Evolutionary conservation across 2,329 filamentous ascomycete species (phyloP).

Genomic region (Thelonectria olida): DNA sequence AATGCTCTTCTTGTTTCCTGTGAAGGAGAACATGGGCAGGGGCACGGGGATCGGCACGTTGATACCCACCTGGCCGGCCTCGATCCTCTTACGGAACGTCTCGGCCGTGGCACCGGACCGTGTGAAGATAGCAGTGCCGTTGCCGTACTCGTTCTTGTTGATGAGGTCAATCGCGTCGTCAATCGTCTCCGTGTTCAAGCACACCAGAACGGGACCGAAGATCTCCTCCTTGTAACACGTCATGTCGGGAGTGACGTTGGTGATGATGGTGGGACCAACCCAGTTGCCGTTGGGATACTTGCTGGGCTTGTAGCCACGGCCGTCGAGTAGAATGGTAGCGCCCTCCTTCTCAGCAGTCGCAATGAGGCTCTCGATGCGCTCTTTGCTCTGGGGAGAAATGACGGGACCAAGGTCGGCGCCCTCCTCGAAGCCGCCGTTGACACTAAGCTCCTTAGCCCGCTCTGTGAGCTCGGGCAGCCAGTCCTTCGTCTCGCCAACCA

Average conservation of each 20-base stretch:
- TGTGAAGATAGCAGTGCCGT: conserved; percentile 88
- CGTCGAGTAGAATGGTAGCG: conserved; percentile 83
- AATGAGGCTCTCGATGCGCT: conserved; percentile 80
- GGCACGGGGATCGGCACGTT: conserved; percentile 83
- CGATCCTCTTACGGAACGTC: conserved; percentile 81
- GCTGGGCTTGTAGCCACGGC: conserved; percentile 75
- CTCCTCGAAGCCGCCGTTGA: conserved; percentile 84
- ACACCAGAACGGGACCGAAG: conserved; percentile 85
- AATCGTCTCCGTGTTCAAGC: conserved; percentile 79
- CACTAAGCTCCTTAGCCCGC: conserved; percentile 75
- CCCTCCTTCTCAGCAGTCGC: conserved; percentile 81
- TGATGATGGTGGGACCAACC: conserved; percentile 84
- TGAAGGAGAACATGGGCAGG: conserved; percentile 77
- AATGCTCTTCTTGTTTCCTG: conserved; percentile 86
- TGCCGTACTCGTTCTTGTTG: conserved; percentile 88
- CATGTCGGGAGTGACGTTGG: conserved; percentile 83
- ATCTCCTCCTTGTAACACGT: conserved; percentile 87
- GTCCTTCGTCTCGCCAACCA: conserved; percentile 85
- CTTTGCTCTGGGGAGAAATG: conserved; percentile 81
- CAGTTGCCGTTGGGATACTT: conserved; percentile 91
- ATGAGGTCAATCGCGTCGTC: conserved; percentile 84
- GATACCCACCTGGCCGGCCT: conserved; percentile 87
- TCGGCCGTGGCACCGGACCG: conserved; percentile 79
- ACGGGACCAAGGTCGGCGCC: conserved; percentile 84
- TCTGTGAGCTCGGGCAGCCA: conserved; percentile 84